These are phyloP conservation scores for Aulographum hederae DNA, from an alignment of 2,329 filamentous ascomycete species.

Conservation along the genomic window DNA sequence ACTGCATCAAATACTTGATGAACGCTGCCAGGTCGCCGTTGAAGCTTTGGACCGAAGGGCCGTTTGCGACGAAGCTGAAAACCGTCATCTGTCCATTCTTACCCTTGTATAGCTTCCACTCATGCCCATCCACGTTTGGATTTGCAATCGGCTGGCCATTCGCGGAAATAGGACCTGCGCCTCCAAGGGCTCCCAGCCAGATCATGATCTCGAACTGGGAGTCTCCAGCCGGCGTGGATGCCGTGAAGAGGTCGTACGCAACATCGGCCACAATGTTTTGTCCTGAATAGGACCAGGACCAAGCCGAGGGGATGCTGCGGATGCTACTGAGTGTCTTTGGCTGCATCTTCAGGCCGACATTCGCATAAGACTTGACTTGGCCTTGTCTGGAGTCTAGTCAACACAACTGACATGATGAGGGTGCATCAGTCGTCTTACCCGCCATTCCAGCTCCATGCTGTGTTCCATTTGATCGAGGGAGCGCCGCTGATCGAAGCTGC, in stretches of 20 bases:
- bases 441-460: slow-evolving; percentile 24
- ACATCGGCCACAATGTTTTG: slow-evolving; percentile 35
- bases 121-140: slow-evolving; percentile 31
- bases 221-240: slow-evolving; percentile 23
- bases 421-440: slow-evolving; percentile 11
- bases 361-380: slow-evolving; percentile 25
- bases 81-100: slow-evolving; percentile 41
- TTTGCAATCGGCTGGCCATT: slow-evolving; percentile 36
- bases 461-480: slow-evolving; percentile 23
- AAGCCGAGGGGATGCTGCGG: slow-evolving; percentile 24
- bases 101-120: slow-evolving; percentile 44
- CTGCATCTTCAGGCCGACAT: slow-evolving; percentile 19
- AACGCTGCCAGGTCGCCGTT: slow-evolving; percentile 39
- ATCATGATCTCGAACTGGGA: slow-evolving; percentile 49
- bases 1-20: slow-evolving; percentile 33
- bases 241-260: slow-evolving; percentile 43
- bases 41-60: slow-evolving; percentile 30
- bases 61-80: slow-evolving; percentile 37
- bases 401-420: neutral
- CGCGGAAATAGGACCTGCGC: slow-evolving; percentile 39
- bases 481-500: too few species aligned
- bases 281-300: slow-evolving; percentile 32
- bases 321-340: slow-evolving; percentile 17
- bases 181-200: slow-evolving; percentile 40
- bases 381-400: slow-evolving; percentile 6